These are phyloP conservation scores for Taiozyma sp. DNA, from an alignment of 1,139 yeast species.

Conservation along the genomic window DNA sequence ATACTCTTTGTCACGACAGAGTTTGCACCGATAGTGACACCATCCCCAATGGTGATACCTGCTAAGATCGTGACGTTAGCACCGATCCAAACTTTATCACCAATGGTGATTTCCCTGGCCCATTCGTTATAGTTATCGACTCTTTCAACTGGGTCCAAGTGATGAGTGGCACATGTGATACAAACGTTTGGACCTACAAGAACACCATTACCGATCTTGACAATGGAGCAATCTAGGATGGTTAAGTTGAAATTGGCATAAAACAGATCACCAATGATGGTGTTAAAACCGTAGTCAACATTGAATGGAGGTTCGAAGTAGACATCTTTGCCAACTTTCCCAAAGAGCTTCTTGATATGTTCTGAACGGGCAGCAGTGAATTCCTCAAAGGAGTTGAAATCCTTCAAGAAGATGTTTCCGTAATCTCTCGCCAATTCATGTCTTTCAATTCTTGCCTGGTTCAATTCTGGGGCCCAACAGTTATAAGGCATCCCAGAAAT, in stretches of 20 bases:
- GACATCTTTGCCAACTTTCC: slow-evolving; percentile 31
- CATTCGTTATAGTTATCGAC: slow-evolving; percentile 37
- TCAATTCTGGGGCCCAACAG: slow-evolving; percentile 29
- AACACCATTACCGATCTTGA: slow-evolving; percentile 56
- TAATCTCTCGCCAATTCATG: slow-evolving; percentile 37
- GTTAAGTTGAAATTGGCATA: slow-evolving; percentile 53
- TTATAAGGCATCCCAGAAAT: slow-evolving; percentile 32
- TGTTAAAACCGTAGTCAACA: slow-evolving; percentile 56
- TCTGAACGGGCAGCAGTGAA: slow-evolving; percentile 33
- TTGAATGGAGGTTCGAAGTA: slow-evolving; percentile 49
- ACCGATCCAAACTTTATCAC: slow-evolving; percentile 64
- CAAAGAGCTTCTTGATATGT: slow-evolving; percentile 38
- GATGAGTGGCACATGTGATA: slow-evolving; percentile 60
- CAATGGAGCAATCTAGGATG: slow-evolving; percentile 54
- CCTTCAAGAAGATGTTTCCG: slow-evolving; percentile 34
- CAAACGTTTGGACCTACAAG: slow-evolving; percentile 61
- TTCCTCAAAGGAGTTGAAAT: slow-evolving; percentile 29
- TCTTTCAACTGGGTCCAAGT: slow-evolving; percentile 45
- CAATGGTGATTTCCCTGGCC: slow-evolving; percentile 51
- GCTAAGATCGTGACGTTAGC: slow-evolving; percentile 48
- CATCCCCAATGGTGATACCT: slow-evolving; percentile 61
- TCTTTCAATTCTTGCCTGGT: slow-evolving; percentile 24
- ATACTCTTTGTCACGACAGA: slow-evolving; percentile 52
- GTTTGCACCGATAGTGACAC: slow-evolving; percentile 61
- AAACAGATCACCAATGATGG: slow-evolving; percentile 42